Conservation (phyloP, 192 early-diverging fungal species). For the Neocallimastix lanati region DNA sequence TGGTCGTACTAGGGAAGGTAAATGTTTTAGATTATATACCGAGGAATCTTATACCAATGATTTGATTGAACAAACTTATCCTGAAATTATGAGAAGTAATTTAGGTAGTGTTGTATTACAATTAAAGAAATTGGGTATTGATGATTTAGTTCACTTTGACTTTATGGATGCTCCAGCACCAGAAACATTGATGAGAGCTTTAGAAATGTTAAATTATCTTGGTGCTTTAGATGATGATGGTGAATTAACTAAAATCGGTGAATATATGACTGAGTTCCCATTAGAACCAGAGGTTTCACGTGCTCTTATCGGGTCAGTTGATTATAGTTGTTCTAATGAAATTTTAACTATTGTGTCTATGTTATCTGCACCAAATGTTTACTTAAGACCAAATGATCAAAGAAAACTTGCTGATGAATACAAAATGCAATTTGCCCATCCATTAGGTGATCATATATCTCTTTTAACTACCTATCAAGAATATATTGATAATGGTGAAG, state of each 20-base stretch:
- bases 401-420: slow-evolving; percentile 75
- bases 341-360: slow-evolving; percentile 86
- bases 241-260: slow-evolving; percentile 64
- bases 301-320: slow-evolving; percentile 69
- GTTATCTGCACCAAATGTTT: slow-evolving; percentile 72
- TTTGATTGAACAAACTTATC: slow-evolving; percentile 82
- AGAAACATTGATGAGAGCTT: slow-evolving; percentile 91
- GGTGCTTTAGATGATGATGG: slow-evolving; percentile 91
- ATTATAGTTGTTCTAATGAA: slow-evolving; percentile 82
- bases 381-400: slow-evolving; percentile 76
- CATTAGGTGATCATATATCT: slow-evolving; percentile 89
- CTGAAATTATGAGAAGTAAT: too few relatives aligned
- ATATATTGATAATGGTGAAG: slow-evolving; percentile 52
- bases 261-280: slow-evolving; percentile 86
- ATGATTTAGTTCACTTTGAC: too few relatives aligned
- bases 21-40: slow-evolving; percentile 94
- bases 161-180: slow-evolving; percentile 99
- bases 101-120: too few relatives aligned
- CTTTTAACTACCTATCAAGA: slow-evolving; percentile 89
- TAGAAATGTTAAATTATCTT: slow-evolving; percentile 91
- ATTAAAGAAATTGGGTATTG: too few relatives aligned
- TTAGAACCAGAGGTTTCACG: slow-evolving; percentile 92
- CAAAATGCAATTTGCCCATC: slow-evolving; percentile 81
- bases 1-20: slow-evolving; percentile 91
- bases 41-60: slow-evolving; percentile 88